Percentiles rank a stretch among this genome's conserved stretches.
Conservation (phyloP, 495 filamentous ascomycete genomes). For the Podospora didyma region DNA sequence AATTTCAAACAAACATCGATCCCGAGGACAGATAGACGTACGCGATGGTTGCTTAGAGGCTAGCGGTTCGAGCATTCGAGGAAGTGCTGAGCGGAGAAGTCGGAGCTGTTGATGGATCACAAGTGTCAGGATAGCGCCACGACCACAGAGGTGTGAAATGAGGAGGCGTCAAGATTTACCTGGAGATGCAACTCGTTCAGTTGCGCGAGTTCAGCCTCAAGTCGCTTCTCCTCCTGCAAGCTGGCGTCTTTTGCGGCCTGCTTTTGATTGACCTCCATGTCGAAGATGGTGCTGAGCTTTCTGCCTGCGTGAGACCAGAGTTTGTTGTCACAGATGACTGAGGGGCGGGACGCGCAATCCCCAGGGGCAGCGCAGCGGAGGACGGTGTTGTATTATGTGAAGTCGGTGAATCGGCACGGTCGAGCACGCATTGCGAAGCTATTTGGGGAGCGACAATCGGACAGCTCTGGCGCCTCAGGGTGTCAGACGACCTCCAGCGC, state of each 20-base stretch:
- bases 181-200: slow-evolving; percentile 40
- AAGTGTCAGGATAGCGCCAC: slow-evolving; percentile 4
- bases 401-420: not conserved
- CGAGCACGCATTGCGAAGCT: not conserved
- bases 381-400: too few relatives aligned
- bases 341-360: not conserved
- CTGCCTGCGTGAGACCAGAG: not conserved
- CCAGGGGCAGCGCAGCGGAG: too few relatives aligned
- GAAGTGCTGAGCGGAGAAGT: slow-evolving; percentile 40
- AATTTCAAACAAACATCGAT: not conserved
- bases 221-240: slow-evolving; percentile 29
- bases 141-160: too few relatives aligned
- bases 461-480: not conserved
- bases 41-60: slow-evolving; percentile 32
- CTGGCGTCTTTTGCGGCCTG: slow-evolving; percentile 15
- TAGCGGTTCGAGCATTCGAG: slow-evolving; percentile 43
- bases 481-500: too few relatives aligned
- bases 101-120: slow-evolving; percentile 29
- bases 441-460: not conserved
- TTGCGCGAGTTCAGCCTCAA: slow-evolving; percentile 32
- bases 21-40: slow-evolving; percentile 19
- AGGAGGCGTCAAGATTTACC: slow-evolving; percentile 23
- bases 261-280: slow-evolving; percentile 24
- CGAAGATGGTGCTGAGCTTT: too few relatives aligned
- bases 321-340: not conserved